Conservation (phyloP, 176 grass and related monocot species). For the Pharus latifolius region DNA sequence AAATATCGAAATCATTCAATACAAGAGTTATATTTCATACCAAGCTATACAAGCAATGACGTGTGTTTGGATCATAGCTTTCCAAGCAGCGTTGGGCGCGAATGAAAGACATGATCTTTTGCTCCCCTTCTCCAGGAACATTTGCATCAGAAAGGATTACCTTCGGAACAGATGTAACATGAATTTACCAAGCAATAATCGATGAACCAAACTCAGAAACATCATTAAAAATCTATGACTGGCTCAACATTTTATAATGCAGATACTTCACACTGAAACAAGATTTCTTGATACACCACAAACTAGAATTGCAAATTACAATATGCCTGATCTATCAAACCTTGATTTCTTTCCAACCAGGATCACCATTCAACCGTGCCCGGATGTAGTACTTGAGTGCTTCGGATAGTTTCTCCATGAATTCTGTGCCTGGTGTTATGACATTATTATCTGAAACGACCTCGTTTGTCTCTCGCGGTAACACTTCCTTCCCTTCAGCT, state of each 20-base stretch:
- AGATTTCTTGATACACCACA: too few relatives aligned
- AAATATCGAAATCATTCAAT: not conserved
- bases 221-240: not conserved
- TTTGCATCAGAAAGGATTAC: conserved; percentile 72
- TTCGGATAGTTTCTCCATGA: conserved; percentile 56
- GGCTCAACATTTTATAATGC: not conserved
- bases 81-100: conserved; percentile 39
- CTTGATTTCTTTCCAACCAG: conserved; percentile 46
- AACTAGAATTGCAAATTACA: not conserved
- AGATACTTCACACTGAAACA: not conserved
- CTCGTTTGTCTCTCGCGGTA: not conserved
- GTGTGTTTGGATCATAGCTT: conserved; percentile 62
- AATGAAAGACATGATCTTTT: conserved; percentile 84
- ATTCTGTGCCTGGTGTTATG: conserved; percentile 58
- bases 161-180: not conserved
- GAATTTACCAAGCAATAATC: not conserved
- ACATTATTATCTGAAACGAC: conserved; percentile 49
- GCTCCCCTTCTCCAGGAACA: conserved; percentile 91
- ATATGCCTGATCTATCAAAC: conserved; percentile 6
- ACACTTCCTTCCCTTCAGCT: conserved; percentile 3
- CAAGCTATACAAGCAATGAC: conserved; percentile 71
- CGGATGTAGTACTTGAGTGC: conserved; percentile 44
- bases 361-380: conserved; percentile 25
- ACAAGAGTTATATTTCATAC: conserved; percentile 18
- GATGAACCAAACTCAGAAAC: not conserved